Conservation (phyloP, 257 asterid species). For the Eustoma russellianum region DNA sequence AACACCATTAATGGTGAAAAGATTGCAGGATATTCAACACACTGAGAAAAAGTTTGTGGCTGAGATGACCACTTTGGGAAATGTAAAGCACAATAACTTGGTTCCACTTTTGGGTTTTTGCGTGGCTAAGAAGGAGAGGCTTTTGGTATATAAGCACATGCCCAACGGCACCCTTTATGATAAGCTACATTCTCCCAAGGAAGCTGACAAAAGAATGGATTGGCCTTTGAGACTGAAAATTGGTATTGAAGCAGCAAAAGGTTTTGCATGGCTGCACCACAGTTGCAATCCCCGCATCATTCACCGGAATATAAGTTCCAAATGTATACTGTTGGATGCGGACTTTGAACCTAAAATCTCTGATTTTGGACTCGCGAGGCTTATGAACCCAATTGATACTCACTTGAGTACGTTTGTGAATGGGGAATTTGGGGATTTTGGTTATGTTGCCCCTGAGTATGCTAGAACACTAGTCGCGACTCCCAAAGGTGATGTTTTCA, state of each 20-base stretch:
- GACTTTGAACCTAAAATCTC: constrained; percentile 45
- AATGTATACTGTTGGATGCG: constrained; percentile 29
- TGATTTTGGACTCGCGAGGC: constrained; percentile 83
- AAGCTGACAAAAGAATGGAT: constrained; percentile 17
- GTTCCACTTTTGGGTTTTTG: constrained; percentile 45
- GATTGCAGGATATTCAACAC: constrained; percentile 32
- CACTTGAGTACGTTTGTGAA: constrained; percentile 88
- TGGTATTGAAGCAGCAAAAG: constrained; percentile 31
- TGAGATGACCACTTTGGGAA: constrained; percentile 34
- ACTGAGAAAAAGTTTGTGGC: constrained; percentile 34
- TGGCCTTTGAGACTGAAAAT: constrained; percentile 34
- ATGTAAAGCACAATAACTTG: constrained; percentile 28
- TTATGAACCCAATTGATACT: constrained; percentile 84
- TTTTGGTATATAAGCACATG: constrained; percentile 37
- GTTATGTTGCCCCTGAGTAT: constrained; percentile 87
- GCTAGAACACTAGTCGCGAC: constrained; percentile 71
- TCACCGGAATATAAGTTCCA: constrained; percentile 38
- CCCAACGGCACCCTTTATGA: constrained; percentile 30
- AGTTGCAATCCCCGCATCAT: constrained; percentile 34
- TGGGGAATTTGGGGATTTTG: constrained; percentile 84
- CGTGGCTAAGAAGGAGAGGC: constrained; percentile 27
- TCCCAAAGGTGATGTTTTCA: constrained; percentile 85
- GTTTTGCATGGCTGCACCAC: constrained; percentile 44
- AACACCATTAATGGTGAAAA: constrained; percentile 31
- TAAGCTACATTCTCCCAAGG: constrained; percentile 17